These are phyloP conservation scores for Salvia miltiorrhiza DNA, from an alignment of 257 asterid species.

Conservation along the genomic window DNA sequence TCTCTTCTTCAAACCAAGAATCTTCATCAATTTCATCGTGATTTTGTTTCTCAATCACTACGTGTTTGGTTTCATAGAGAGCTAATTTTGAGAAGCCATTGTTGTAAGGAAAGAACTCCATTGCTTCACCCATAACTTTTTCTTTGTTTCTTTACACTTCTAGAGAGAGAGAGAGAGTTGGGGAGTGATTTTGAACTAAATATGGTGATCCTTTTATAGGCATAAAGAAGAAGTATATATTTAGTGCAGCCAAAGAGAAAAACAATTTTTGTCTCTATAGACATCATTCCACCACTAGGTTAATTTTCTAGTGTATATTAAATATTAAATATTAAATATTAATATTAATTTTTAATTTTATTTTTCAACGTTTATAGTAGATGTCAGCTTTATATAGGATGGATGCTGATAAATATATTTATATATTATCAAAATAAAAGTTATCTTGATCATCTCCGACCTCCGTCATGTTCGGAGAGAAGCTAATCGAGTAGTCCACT, in stretches of 20 bases:
- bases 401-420: neutral
- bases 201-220: slow-evolving; percentile 27
- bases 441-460: no score
- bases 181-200: slow-evolving; percentile 19
- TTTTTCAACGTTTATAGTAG: neutral
- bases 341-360: neutral
- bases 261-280: neutral
- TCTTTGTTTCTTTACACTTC: no score
- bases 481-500: no score
- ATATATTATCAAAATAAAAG: neutral
- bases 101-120: slow-evolving; percentile 30
- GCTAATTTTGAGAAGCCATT: slow-evolving; percentile 47
- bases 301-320: no score
- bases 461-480: no score
- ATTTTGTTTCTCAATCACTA: slow-evolving; percentile 31
- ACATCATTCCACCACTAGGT: neutral
- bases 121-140: no score
- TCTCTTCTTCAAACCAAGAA: slow-evolving; percentile 93
- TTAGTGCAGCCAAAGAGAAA: neutral
- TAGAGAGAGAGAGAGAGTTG: neutral
- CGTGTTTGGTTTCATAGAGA: slow-evolving; percentile 35
- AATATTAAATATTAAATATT: no score
- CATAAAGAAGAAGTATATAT: neutral
- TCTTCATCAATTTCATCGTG: slow-evolving; percentile 26
- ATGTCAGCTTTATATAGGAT: neutral